Conservation (phyloP, 495 filamentous ascomycete species). For the Talaromyces adpressus region DNA sequence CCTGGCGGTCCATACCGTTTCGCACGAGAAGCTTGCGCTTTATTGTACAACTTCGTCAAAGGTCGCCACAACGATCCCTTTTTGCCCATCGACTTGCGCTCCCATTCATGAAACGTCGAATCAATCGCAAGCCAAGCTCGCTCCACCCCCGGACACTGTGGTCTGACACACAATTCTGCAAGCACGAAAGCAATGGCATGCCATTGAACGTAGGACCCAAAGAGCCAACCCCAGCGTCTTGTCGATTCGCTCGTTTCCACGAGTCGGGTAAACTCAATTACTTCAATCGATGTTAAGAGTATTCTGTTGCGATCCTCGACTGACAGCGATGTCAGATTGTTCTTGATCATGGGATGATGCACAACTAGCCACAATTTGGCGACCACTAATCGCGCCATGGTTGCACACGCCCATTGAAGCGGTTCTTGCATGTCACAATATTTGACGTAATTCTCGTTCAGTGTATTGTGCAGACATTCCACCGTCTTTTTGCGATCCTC, state of each 20-base stretch:
- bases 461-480: conserved; percentile 48
- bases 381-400: conserved; percentile 59
- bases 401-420: conserved; percentile 64
- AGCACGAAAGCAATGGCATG: conserved; percentile 70
- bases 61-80: conserved; percentile 68
- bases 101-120: conserved; percentile 47
- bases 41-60: conserved; percentile 62
- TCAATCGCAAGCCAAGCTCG: conserved; percentile 76
- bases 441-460: conserved; percentile 62
- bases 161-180: conserved; percentile 69
- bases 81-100: conserved; percentile 43
- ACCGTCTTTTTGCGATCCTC: conserved; percentile 60
- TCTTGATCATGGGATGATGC: conserved; percentile 51
- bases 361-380: conserved; percentile 61
- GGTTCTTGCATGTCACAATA: conserved; percentile 54
- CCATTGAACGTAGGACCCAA: conserved; percentile 75
- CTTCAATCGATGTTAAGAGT: conserved; percentile 67
- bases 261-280: conserved; percentile 64
- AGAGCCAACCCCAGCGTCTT: conserved; percentile 73
- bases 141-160: conserved; percentile 61
- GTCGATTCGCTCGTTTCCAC: conserved; percentile 54
- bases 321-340: conserved; percentile 28
- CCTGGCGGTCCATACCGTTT: conserved; percentile 26
- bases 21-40: conserved; percentile 39
- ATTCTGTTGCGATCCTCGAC: conserved; percentile 61